Evolutionary conservation across 2,329 filamentous ascomycete genomes (phyloP), one percentile per base, ranked within the genome.

Genomic region (Diaporthe longicolla): DNA sequence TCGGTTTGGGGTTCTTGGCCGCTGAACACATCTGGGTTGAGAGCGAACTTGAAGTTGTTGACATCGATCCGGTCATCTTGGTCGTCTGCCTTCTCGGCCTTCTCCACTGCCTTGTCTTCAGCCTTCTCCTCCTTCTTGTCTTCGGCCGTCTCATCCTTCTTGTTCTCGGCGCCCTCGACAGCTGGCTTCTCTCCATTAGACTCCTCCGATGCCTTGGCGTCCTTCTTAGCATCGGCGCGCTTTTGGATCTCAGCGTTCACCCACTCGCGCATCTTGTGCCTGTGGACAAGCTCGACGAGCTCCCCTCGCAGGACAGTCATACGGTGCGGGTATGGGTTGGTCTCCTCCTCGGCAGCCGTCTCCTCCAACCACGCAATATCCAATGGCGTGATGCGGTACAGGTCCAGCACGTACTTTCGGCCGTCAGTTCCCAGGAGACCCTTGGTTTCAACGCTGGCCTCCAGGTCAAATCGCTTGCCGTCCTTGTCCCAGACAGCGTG

Each of bases 401-500:
- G 86, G 80, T 99, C 97, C 68, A 99, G 90, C n/a, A 98, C 94
- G 81, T 99, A 99, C 82, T 98, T 98, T 79, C 97, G 91, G 50
- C 95, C 97, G 81, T 99, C 97, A 1, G 97, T 99, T 63, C 97
- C 97, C 79, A 99, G 88, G n/a, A 99, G 87, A 70, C 97, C 97
- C 87, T 99, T 99, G 70, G 97, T 99, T 85, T 99, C 97, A 19
- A 99, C 95, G 79, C 95, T 98, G 54, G 94, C 95, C 83, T 98
- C 96, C 4, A 99, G 88, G 76, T 98, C 95, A 79, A 98, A 95
- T 76, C 93, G 91, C 84, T 95, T 93, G 78, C 92, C 91, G 79
- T 98, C 94, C 88, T 98, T 98, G 84, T 99, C 97, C 97, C 97
- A 99, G 5, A 99, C 97, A 58, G 95, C 88, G 82, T 99, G 97